Percentiles rank a stretch among this genome's conserved stretches.
phyloP scores from a whole-genome alignment of 23 red algal genomes.

The Gracilariopsis chorda region DNA sequence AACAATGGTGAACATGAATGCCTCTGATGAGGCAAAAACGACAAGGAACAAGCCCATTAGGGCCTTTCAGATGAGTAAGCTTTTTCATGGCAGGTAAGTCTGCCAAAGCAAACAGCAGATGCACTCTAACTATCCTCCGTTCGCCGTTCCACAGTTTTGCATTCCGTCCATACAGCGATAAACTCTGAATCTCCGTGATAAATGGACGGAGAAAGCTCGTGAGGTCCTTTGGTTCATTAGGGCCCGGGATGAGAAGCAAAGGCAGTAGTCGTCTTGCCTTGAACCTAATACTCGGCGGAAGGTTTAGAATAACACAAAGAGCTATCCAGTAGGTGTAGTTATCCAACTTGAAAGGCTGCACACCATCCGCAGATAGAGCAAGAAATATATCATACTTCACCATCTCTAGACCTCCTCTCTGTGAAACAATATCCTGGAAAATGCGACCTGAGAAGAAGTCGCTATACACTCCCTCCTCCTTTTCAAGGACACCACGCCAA shows the following conservation, averaged over 20 bases:
- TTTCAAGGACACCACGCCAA: background rate
- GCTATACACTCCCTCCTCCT: background rate
- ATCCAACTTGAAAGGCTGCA: background rate
- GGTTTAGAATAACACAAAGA: background rate
- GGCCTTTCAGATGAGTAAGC: background rate
- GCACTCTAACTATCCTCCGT: background rate
- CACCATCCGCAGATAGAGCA: background rate
- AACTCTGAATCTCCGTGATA: background rate
- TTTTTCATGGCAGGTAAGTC: constrained; percentile 17
- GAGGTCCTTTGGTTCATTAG: background rate
- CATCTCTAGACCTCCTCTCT: background rate
- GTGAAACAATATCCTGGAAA: background rate
- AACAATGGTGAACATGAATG: background rate
- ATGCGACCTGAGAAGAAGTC: background rate
- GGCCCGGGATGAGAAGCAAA: background rate
- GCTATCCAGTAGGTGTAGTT: background rate
- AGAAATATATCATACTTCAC: background rate
- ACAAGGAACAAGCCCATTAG: background rate
- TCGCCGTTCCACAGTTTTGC: background rate
- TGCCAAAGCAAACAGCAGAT: background rate
- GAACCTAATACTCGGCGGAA: background rate
- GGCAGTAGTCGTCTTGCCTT: background rate
- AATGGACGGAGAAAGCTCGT: background rate
- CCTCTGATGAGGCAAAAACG: background rate
- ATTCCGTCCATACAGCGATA: background rate